Percentiles rank a stretch among this genome's conserved stretches.
Evolutionary conservation across 208 protist genomes (phyloP).

Genomic region (Naegleria lovaniensis): DNA sequence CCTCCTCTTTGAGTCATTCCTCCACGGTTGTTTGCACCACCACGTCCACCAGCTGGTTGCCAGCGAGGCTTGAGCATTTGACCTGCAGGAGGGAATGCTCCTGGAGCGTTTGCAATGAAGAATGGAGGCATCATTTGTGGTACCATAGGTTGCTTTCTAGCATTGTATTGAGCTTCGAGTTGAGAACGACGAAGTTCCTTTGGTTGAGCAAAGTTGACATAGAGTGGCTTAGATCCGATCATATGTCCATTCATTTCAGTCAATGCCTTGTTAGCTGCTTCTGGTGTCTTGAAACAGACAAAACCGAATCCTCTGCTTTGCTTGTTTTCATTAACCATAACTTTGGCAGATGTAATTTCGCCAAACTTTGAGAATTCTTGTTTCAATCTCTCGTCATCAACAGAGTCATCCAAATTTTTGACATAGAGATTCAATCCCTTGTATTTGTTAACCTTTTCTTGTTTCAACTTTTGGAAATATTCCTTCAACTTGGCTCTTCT

Average conservation of each 20-base stretch:
- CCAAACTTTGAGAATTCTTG: slow-evolving; percentile 86
- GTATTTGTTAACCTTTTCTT: slow-evolving; percentile 80
- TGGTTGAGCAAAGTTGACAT: slow-evolving; percentile 92
- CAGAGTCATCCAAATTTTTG: slow-evolving; percentile 92
- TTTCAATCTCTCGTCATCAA: slow-evolving; percentile 85
- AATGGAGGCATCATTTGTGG: neutral
- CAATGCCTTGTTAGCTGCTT: slow-evolving; percentile 93
- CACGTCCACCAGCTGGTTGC: neutral
- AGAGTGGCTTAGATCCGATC: slow-evolving; percentile 89
- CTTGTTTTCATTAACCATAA: slow-evolving; percentile 83
- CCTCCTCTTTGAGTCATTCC: neutral
- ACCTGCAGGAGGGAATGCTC: slow-evolving; percentile 7
- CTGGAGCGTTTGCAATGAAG: neutral
- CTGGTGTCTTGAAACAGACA: slow-evolving; percentile 79
- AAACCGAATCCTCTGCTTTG: slow-evolving; percentile 78
- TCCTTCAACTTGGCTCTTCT: slow-evolving; percentile 84
- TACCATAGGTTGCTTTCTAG: neutral
- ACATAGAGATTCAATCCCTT: slow-evolving; percentile 95
- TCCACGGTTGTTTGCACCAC: neutral
- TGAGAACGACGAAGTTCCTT: slow-evolving; percentile 88
- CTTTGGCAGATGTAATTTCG: slow-evolving; percentile 88
- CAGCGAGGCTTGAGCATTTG: neutral
- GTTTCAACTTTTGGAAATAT: slow-evolving; percentile 57
- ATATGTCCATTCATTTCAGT: slow-evolving; percentile 95
- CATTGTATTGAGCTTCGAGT: slow-evolving; percentile 80